Conservation (phyloP, 441 rosid genomes). For the Geranium incanum region DNA sequence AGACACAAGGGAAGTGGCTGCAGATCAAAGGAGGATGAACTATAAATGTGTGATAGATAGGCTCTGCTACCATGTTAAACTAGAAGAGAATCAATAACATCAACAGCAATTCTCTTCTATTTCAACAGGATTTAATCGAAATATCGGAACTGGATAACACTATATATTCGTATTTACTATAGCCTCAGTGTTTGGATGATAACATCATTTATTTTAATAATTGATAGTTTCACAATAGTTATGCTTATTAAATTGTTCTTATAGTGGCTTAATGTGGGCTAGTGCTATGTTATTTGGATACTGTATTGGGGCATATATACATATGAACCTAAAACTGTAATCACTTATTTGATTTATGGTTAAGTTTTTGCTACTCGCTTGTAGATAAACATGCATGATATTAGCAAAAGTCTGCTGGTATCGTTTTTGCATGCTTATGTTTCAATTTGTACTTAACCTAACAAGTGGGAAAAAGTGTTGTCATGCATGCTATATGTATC, state of each 20-base stretch:
- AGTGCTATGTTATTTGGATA: neutral
- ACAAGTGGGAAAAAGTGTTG: neutral
- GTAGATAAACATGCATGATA: neutral
- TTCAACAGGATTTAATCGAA: neutral
- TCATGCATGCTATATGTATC: neutral
- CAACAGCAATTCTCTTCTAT: neutral
- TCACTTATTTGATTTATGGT: neutral
- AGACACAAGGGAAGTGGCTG: neutral
- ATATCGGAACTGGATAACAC: neutral
- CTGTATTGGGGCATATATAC: neutral
- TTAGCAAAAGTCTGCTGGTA: neutral
- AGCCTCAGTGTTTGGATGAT: neutral
- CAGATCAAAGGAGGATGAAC: neutral
- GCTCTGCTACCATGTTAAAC: neutral
- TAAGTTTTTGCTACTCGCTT: neutral
- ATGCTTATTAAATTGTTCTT: slow-evolving; percentile 2
- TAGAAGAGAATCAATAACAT: neutral
- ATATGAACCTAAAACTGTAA: neutral
- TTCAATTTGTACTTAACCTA: neutral
- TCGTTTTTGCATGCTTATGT: neutral
- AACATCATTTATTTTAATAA: neutral
- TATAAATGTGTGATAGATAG: neutral
- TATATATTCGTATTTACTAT: neutral
- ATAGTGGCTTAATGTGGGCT: neutral
- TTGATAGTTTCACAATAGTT: neutral